phyloP scores from a whole-genome alignment of 495 filamentous ascomycete species.

The Penicillium salamii region DNA sequence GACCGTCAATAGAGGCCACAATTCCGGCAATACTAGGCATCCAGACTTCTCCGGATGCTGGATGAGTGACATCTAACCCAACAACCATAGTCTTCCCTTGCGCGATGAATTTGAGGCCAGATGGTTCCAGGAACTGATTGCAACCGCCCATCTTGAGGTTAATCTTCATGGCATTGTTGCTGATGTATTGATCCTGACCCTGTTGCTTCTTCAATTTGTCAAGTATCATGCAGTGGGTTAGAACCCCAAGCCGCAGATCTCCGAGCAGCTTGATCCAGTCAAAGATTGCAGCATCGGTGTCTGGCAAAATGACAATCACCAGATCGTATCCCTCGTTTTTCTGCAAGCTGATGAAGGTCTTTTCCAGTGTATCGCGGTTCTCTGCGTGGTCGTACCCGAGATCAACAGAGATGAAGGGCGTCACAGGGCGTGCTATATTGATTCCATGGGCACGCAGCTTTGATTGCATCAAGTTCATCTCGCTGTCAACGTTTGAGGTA shows the following conservation, averaged over 20 bases:
- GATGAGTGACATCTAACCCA: constrained; percentile 85
- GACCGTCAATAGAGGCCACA: constrained; percentile 64
- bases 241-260: constrained; percentile 57
- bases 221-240: constrained; percentile 56
- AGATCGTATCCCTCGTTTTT: not conserved
- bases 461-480: not conserved
- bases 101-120: constrained; percentile 48
- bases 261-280: constrained; percentile 60
- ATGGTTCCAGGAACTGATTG: constrained; percentile 58
- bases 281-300: constrained; percentile 48
- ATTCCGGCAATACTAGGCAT: constrained; percentile 71
- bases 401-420: not conserved
- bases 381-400: not conserved
- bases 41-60: constrained; percentile 40
- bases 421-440: not conserved
- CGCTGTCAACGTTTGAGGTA: not conserved
- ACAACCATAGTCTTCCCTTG: constrained; percentile 70
- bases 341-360: not conserved
- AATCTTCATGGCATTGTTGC: constrained; percentile 73
- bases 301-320: constrained; percentile 58
- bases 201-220: constrained; percentile 19
- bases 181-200: constrained; percentile 51
- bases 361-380: not conserved
- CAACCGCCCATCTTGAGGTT: constrained; percentile 78
- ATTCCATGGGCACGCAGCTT: not conserved